phyloP scores from a whole-genome alignment of 257 asterid species.

The Solanum piurae region DNA sequence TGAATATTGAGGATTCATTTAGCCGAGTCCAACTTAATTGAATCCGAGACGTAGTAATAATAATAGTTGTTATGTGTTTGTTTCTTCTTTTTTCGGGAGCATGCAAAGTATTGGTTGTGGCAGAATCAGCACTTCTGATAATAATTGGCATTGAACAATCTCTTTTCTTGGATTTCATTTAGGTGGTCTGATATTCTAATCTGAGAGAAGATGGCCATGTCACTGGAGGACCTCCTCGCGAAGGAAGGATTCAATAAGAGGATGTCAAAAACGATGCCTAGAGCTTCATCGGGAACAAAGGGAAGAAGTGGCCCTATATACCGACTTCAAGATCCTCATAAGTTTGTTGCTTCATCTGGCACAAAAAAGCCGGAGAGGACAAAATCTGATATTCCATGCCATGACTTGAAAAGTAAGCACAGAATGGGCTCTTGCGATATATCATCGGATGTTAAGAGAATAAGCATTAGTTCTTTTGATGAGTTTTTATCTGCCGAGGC shows the following conservation, averaged over 20 bases:
- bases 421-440: conserved; percentile 14
- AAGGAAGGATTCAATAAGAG: conserved; percentile 61
- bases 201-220: conserved; percentile 42
- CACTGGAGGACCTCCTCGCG: conserved; percentile 59
- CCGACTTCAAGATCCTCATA: conserved; percentile 7
- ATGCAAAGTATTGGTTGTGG: background rate
- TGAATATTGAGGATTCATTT: background rate
- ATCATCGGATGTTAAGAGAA: conserved; percentile 18
- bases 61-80: background rate
- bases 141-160: background rate
- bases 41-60: background rate
- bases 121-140: background rate
- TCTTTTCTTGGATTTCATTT: background rate
- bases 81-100: background rate
- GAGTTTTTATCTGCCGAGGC: conserved; percentile 16
- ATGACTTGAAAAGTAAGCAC: background rate
- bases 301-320: conserved; percentile 17
- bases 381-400: conserved; percentile 43
- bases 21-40: background rate
- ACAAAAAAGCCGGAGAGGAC: conserved; percentile 32
- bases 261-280: conserved; percentile 29
- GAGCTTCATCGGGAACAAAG: conserved; percentile 33
- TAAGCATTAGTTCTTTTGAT: conserved; percentile 11
- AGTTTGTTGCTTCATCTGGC: conserved; percentile 19
- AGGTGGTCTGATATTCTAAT: background rate